Conservation (phyloP, 768 basidiomycete species). For the Lactifluus piperatus region DNA sequence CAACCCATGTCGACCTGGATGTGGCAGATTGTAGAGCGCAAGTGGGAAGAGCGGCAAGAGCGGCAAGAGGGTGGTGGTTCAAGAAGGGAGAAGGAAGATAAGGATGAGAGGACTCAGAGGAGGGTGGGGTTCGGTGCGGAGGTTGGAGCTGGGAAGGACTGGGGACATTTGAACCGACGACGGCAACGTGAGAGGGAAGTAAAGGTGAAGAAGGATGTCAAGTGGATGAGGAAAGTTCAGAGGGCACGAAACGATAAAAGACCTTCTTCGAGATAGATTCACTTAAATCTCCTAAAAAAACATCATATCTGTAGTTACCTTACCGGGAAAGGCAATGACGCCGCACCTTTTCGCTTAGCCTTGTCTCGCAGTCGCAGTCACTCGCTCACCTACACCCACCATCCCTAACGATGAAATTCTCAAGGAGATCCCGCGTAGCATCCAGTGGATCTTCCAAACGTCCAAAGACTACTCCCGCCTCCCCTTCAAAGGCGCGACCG, state of each 20-base stretch:
- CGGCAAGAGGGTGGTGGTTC: too few relatives aligned
- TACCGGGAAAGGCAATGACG: constrained; percentile 7
- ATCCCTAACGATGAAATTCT: constrained; percentile 14
- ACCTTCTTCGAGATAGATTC: background rate
- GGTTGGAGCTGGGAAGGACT: constrained; percentile 43
- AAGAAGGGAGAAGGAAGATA: background rate
- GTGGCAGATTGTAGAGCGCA: constrained; percentile 29
- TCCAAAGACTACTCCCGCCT: constrained; percentile 6
- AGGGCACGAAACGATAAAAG: constrained; percentile 15
- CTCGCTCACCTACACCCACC: background rate
- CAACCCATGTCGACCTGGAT: constrained; percentile 28
- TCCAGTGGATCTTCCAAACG: constrained; percentile 15
- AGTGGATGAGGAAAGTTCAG: constrained; percentile 31
- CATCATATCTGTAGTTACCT: background rate
- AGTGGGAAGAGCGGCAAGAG: background rate
- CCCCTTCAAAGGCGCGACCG: constrained; percentile 4
- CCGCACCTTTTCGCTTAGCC: background rate
- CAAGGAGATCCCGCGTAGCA: constrained; percentile 12
- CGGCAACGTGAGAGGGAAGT: constrained; percentile 38
- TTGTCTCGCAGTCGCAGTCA: background rate
- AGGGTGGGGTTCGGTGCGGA: constrained; percentile 28
- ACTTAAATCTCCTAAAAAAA: constrained; percentile 7
- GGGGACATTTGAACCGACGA: constrained; percentile 48
- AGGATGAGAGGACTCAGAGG: constrained; percentile 9
- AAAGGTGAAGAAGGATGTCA: constrained; percentile 38